phyloP scores from a whole-genome alignment of 2,329 filamentous ascomycete genomes.

The Pseudocercospora fuligena region DNA sequence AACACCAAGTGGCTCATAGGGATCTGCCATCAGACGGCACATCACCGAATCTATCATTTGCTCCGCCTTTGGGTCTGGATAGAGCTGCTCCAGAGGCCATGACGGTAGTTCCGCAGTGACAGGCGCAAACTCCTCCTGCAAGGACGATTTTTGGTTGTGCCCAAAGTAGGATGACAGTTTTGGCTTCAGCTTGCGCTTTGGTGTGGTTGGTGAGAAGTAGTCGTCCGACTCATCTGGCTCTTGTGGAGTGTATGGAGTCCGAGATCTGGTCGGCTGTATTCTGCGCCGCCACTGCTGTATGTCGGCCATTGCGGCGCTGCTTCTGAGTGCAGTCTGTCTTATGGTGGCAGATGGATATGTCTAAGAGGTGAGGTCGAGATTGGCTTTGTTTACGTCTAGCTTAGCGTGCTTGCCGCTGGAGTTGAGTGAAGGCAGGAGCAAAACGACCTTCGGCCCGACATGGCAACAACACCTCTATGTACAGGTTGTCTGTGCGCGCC shows the following conservation, averaged over 20 bases:
- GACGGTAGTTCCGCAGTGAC: conserved; percentile 28
- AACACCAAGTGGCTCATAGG: conserved; percentile 36
- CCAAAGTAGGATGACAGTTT: conserved; percentile 47
- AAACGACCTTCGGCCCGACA: not conserved
- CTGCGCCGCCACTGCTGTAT: conserved; percentile 43
- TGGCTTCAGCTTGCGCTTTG: conserved; percentile 44
- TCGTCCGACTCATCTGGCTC: conserved; percentile 41
- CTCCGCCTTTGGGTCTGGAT: conserved; percentile 36
- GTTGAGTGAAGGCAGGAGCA: conserved; percentile 13
- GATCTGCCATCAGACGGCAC: conserved; percentile 37
- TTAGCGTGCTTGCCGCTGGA: conserved; percentile 7
- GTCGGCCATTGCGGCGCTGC: conserved; percentile 36
- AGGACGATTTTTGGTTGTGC: conserved; percentile 21
- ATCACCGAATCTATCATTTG: conserved; percentile 40
- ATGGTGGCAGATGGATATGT: not conserved
- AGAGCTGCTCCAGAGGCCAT: conserved; percentile 36
- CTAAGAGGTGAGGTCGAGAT: not conserved
- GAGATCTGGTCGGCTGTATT: conserved; percentile 40
- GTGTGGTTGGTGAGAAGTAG: conserved; percentile 33
- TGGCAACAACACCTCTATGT: not conserved
- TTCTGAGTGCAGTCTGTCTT: not conserved
- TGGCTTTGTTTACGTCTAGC: not conserved
- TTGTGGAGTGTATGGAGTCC: conserved; percentile 34
- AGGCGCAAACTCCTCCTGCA: conserved; percentile 21
- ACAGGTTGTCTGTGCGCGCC: too few relatives aligned